Evolutionary conservation across 805 yeast species (phyloP), one percentile per base, ranked within the genome.

Genomic region (Ogataea allantospora): DNA sequence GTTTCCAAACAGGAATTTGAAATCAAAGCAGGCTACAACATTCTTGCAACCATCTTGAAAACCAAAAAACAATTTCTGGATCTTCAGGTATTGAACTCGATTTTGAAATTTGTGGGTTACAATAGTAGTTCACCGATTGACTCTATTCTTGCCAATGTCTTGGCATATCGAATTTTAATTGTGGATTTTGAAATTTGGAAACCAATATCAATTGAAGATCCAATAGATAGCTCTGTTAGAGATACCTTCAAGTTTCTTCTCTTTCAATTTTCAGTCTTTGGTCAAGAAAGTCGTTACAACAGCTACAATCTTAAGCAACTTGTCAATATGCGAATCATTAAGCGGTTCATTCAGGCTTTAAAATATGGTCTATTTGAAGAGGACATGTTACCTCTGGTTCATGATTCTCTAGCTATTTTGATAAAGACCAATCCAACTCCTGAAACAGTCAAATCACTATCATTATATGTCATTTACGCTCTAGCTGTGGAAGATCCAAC

Each of bases 121-220:
- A 67, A 78, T 46, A 65, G 64, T 23, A 41, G 51, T 1, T 62
- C 73, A 23, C 77, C 83, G 0, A 59, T 64, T 22, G 77, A 77
- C 6, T 80, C 91, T 0, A 55, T 80, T 2, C 65, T 87, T 2
- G 61, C 65, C 6, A 79, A 83, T 47, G 67, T 73, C 0, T 42
- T 60, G 2, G 83, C 82, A 0, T 88, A 82, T 52, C 68, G 75
- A 23, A 59, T 67, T 1, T 55, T 87, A 29, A 67, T 84, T 25
- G 67, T 79, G 13, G 88, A 86, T 44, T 70, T 83, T 44, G 83
- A 78, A 38, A 63, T 77, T 14, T 81, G 86, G 77, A 66, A 67
- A 38, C 61, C 60, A 11, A 16, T 17, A 2, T 18, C 35, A 4
- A 47, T 42, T 5, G 44, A 48, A n/a, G 42, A 47, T 1, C 36